Percentiles rank a stretch among this genome's conserved stretches.
Evolutionary conservation across 257 asterid genomes (phyloP).

Genomic region (Nicotiana sylvestris): DNA sequence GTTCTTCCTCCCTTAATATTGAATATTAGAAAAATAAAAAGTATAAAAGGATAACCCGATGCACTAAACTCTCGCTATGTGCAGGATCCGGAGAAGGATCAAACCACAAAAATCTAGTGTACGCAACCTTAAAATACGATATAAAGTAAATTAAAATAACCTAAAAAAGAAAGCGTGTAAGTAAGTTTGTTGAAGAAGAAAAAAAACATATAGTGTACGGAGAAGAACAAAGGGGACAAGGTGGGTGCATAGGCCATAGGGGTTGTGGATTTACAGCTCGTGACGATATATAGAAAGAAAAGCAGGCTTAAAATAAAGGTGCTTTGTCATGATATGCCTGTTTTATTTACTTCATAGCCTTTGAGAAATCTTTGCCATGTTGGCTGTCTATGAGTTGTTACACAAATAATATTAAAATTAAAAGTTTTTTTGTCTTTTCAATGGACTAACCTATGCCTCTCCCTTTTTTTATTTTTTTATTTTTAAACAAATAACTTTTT

Average conservation of each 20-base stretch:
- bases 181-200: too few species aligned
- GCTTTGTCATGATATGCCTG: constrained; percentile 50
- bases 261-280: constrained; percentile 42
- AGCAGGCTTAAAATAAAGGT: constrained; percentile 18
- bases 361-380: constrained; percentile 27
- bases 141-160: too few species aligned
- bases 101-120: too few species aligned
- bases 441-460: constrained; percentile 46
- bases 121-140: too few species aligned
- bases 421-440: constrained; percentile 18
- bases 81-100: too few species aligned
- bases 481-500: background rate
- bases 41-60: too few species aligned
- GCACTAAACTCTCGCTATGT: too few species aligned
- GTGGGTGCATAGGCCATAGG: background rate
- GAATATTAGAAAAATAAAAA: too few species aligned
- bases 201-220: background rate
- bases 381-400: constrained; percentile 32
- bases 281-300: constrained; percentile 45
- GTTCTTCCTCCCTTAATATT: too few species aligned
- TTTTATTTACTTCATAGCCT: background rate
- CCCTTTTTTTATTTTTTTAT: background rate
- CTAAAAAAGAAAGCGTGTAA: too few species aligned
- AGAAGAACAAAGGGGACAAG: background rate
- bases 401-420: background rate